Evolutionary conservation across 345 rosid species (phyloP).

Genomic region (Lumnitzera racemosa): DNA sequence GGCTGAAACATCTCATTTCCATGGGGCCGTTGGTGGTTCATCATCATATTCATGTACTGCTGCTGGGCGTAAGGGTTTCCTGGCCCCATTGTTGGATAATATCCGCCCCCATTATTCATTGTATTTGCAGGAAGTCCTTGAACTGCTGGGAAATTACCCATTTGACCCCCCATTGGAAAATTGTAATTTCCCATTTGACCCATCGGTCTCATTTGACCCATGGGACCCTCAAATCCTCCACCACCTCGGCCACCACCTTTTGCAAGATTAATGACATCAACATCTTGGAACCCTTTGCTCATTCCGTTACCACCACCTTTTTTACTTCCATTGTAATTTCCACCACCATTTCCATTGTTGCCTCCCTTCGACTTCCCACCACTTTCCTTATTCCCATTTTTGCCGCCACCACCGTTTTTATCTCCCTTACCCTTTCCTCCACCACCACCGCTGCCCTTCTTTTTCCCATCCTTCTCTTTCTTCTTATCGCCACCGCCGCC

Average conservation of each 20-base stretch:
- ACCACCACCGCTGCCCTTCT: constrained; percentile 15
- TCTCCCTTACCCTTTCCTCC: constrained; percentile 28
- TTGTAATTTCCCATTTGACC: constrained; percentile 15
- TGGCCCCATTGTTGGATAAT: constrained; percentile 37
- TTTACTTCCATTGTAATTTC: constrained; percentile 26
- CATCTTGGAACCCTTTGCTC: constrained; percentile 28
- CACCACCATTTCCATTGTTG: constrained; percentile 54
- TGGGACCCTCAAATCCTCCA: constrained; percentile 23
- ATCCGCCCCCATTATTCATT: constrained; percentile 52
- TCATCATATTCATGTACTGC: constrained; percentile 63
- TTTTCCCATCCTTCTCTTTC: background rate
- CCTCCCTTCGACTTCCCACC: constrained; percentile 1
- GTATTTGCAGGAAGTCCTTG: constrained; percentile 57
- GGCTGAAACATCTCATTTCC: constrained; percentile 77
- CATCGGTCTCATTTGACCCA: constrained; percentile 32
- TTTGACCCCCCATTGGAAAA: constrained; percentile 2
- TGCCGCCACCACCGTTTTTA: constrained; percentile 27
- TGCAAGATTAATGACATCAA: constrained; percentile 32
- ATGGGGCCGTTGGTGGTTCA: constrained; percentile 31
- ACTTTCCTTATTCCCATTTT: constrained; percentile 10
- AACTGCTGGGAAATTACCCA: constrained; percentile 42
- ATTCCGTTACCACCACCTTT: constrained; percentile 31
- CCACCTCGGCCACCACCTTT: constrained; percentile 10
- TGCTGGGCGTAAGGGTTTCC: constrained; percentile 58
- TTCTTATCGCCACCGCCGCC: constrained; percentile 7